Evolutionary conservation across 768 basidiomycete genomes (phyloP), one percentile per base, ranked within the genome.

Genomic region (Russula foetens): DNA sequence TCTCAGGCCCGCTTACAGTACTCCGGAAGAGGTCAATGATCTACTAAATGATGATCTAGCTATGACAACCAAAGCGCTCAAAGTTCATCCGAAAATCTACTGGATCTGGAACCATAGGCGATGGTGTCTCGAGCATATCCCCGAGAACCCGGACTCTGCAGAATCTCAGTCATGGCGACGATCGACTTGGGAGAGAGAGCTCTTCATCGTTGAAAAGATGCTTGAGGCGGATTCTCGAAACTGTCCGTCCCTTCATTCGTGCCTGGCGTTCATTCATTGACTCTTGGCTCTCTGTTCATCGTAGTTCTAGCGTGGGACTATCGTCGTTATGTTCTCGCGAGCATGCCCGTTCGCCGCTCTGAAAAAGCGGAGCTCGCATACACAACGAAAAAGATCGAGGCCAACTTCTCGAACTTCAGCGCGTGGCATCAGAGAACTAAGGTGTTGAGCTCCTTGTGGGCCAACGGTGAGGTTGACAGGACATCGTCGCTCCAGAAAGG

Each of bases 361-460:
- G 75, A 81, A 43, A 73, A 71, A 4, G 77, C 83, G n/a, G 97
- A 98, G 70, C 74, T 99, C 28, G 79, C 76, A 0, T 98, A 91
- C 69, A 98, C 97, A 2, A 84, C 81, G 46, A 82, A 81, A 61
- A 98, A 98, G 77, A 98, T 99, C 65, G 86, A 90, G 71, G 76
- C 86, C 51, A 98, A 92, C 69, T 94, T 98, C 70, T 96, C 92
- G 35, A 98, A 99, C 71, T 98, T 97, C 71, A 96, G 93, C 64
- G 97, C 97, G 23, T 99, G 97, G 97, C 97, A 99, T 72, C 94
- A 97, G 67, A 84, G 97, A 35, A 91, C 92, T 1, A 96, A 93
- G 69, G 77, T 93, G 8, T 76, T 90, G 29, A 69, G 78, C 0
- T 78, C 77, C 3, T 69, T 95, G 19, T 92, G 90, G 88, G 78